These are phyloP conservation scores for Purpureocillium takamizusanense DNA, from an alignment of 2,329 filamentous ascomycete species.

Conservation along the genomic window DNA sequence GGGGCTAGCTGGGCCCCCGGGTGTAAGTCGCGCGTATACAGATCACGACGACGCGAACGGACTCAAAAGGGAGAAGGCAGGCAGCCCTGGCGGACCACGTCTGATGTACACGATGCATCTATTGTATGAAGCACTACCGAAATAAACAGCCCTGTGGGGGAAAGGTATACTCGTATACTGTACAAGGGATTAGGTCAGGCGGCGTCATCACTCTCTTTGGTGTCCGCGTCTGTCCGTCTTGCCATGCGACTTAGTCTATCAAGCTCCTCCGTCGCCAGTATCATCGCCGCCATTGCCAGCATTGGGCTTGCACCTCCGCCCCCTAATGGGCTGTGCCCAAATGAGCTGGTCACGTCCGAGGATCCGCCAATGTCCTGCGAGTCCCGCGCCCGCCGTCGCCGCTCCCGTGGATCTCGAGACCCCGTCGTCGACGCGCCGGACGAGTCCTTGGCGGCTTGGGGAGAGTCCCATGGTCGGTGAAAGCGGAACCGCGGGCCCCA, in stretches of 20 bases:
- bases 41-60: too few species aligned
- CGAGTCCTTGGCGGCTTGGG: slow-evolving; percentile 9
- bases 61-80: too few species aligned
- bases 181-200: too few species aligned
- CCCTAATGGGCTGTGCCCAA: slow-evolving; percentile 10
- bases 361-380: slow-evolving; percentile 14
- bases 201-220: not conserved
- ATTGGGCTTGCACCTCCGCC: slow-evolving; percentile 14
- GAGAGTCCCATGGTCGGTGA: slow-evolving; percentile 14
- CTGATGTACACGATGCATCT: too few species aligned
- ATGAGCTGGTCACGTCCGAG: slow-evolving; percentile 11
- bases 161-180: too few species aligned
- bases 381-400: slow-evolving; percentile 20
- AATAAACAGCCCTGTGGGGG: too few species aligned
- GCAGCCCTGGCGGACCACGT: too few species aligned
- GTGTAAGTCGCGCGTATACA: too few species aligned
- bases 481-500: slow-evolving; percentile 14
- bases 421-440: slow-evolving; percentile 5
- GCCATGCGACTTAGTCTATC: slow-evolving; percentile 21
- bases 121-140: too few species aligned
- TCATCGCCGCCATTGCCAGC: slow-evolving; percentile 16
- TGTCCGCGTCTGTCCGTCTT: slow-evolving; percentile 5
- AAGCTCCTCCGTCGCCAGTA: slow-evolving; percentile 19
- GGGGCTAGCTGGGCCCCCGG: too few species aligned
- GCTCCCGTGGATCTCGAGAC: slow-evolving; percentile 16